These are phyloP conservation scores for Vigna reflexopilosa DNA, from an alignment of 306 rosid species.

Conservation along the genomic window DNA sequence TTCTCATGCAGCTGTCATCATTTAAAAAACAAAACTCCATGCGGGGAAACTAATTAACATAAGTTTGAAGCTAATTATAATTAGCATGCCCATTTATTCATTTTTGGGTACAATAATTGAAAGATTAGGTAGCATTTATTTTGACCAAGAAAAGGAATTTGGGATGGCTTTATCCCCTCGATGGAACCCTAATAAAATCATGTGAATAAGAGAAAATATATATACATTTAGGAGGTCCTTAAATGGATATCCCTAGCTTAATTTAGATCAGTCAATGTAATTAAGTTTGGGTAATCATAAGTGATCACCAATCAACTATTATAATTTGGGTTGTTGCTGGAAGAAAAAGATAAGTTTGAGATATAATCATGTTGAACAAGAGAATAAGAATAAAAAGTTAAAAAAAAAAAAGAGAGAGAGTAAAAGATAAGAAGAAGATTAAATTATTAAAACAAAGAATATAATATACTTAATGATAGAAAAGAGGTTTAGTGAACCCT, in stretches of 20 bases:
- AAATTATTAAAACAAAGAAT: background rate
- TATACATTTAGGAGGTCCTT: background rate
- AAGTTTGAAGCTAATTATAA: background rate
- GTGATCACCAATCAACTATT: no score
- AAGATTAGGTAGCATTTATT: background rate
- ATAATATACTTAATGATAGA: slow-evolving; percentile 17
- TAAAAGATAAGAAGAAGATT: background rate
- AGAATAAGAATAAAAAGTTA: slow-evolving; percentile 1
- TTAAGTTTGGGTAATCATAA: background rate
- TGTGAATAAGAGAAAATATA: no score
- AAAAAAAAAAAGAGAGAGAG: background rate
- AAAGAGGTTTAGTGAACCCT: slow-evolving; percentile 42
- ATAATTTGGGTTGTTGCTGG: background rate
- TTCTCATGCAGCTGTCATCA: slow-evolving; percentile 31
- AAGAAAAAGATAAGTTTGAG: background rate
- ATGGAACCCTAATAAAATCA: no score
- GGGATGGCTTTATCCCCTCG: background rate
- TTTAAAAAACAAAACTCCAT: background rate
- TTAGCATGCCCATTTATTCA: background rate
- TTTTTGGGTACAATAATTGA: slow-evolving; percentile 20
- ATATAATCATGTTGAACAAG: slow-evolving; percentile 6
- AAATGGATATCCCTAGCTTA: background rate
- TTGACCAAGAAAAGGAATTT: background rate
- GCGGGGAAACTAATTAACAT: background rate
- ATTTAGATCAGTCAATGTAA: background rate